Conservation (phyloP, 331 rosid genomes). For the Malus hybrid region DNA sequence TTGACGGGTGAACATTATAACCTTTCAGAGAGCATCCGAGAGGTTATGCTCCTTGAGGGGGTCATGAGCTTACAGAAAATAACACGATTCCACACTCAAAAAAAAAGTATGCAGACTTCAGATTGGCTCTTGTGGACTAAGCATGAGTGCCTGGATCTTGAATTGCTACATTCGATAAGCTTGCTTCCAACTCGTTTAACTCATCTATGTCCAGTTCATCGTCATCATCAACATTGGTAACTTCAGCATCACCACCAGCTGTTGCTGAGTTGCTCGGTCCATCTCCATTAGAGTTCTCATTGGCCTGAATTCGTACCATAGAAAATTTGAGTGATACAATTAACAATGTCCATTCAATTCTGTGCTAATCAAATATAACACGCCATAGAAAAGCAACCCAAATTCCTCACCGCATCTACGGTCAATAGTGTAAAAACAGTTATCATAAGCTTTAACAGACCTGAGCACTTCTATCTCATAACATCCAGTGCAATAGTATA, state of each 20-base stretch:
- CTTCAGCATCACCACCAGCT: constrained; percentile 18
- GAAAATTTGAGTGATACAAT: neutral
- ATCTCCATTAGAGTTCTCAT: constrained; percentile 16
- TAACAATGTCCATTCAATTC: neutral
- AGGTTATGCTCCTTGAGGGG: neutral
- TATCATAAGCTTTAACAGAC: neutral
- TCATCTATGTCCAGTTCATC: constrained; percentile 44
- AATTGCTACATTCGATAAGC: constrained; percentile 10
- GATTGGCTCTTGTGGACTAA: neutral
- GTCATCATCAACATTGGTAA: constrained; percentile 6
- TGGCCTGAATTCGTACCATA: constrained; percentile 12
- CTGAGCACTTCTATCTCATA: neutral
- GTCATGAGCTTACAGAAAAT: neutral
- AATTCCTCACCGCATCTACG: neutral
- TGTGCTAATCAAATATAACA: neutral
- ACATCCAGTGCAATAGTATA: neutral
- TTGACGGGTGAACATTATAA: neutral
- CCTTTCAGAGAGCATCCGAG: neutral
- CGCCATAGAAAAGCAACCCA: neutral
- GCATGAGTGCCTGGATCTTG: neutral
- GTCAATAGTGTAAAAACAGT: neutral
- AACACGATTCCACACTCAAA: neutral
- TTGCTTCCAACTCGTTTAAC: constrained; percentile 47
- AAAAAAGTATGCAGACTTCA: neutral
- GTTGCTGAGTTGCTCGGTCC: constrained; percentile 28